Percentiles rank a stretch among this genome's conserved stretches.
Evolutionary conservation across 495 filamentous ascomycete genomes (phyloP).

Genomic region (Clavariopsis aquatica): DNA sequence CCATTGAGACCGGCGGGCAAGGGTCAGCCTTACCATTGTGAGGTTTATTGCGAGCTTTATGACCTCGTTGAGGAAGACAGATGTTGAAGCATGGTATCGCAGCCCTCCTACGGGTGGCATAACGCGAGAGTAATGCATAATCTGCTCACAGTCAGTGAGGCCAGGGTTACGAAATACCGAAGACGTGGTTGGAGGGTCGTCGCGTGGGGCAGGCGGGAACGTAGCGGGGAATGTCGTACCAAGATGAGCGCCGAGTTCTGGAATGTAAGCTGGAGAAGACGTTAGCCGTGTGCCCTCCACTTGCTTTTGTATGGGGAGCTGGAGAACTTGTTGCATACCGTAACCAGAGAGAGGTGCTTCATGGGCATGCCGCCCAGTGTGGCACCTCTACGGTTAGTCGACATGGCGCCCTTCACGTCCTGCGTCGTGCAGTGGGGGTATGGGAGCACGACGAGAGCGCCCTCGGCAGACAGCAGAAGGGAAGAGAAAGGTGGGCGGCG

Average conservation of each 20-base stretch:
- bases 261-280: conserved; percentile 61
- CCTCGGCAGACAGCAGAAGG: too few relatives aligned
- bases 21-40: conserved; percentile 56
- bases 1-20: background rate
- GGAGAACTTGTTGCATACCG: conserved; percentile 54
- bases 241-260: conserved; percentile 80
- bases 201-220: background rate
- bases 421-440: background rate
- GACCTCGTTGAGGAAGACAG: conserved; percentile 91
- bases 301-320: background rate
- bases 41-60: conserved; percentile 85
- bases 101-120: conserved; percentile 82
- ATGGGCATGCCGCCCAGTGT: conserved; percentile 59
- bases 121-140: conserved; percentile 89
- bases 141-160: conserved; percentile 54
- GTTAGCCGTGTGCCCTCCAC: too few relatives aligned
- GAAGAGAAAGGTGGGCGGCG: too few relatives aligned
- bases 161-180: conserved; percentile 11
- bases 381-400: conserved; percentile 24
- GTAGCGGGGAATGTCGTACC: conserved; percentile 47
- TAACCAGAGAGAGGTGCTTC: conserved; percentile 76
- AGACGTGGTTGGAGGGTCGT: background rate
- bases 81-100: conserved; percentile 89
- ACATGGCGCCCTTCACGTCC: too few relatives aligned
- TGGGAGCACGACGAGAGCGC: background rate